Conservation (phyloP, 2,329 filamentous ascomycete species). For the Pseudopithomyces chartarum region DNA sequence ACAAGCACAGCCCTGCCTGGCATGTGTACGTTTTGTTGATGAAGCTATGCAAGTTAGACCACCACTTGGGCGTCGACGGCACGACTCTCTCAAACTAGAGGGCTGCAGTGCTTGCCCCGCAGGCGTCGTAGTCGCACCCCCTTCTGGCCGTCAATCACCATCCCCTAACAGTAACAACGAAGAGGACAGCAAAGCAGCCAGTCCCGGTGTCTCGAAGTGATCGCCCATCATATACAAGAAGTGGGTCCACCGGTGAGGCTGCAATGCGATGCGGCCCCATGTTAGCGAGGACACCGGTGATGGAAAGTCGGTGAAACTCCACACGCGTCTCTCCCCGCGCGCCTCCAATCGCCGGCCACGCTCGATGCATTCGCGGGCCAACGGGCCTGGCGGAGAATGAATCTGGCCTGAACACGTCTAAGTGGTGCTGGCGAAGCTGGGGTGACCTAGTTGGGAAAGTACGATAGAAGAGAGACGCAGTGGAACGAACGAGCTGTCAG, state of each 20-base stretch:
- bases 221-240: background rate
- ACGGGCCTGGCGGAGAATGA: background rate
- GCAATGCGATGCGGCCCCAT: background rate
- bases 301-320: slow-evolving; percentile 8
- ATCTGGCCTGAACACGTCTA: background rate
- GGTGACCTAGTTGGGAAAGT: background rate
- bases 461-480: background rate
- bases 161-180: too few relatives aligned
- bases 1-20: slow-evolving; percentile 11
- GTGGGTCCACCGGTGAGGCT: slow-evolving; percentile 8
- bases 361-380: background rate
- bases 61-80: background rate
- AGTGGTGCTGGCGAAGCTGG: background rate
- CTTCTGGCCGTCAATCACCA: too few relatives aligned
- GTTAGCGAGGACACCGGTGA: slow-evolving; percentile 3
- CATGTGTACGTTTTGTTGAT: background rate
- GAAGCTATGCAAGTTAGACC: background rate
- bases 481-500: background rate
- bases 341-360: background rate
- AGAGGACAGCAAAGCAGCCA: too few relatives aligned
- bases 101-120: too few relatives aligned
- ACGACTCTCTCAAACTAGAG: background rate
- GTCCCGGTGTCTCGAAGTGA: background rate
- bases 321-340: background rate
- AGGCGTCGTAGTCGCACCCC: too few relatives aligned